phyloP scores from a whole-genome alignment of 73 alveolate species.

The Tetrahymena elliotti region DNA sequence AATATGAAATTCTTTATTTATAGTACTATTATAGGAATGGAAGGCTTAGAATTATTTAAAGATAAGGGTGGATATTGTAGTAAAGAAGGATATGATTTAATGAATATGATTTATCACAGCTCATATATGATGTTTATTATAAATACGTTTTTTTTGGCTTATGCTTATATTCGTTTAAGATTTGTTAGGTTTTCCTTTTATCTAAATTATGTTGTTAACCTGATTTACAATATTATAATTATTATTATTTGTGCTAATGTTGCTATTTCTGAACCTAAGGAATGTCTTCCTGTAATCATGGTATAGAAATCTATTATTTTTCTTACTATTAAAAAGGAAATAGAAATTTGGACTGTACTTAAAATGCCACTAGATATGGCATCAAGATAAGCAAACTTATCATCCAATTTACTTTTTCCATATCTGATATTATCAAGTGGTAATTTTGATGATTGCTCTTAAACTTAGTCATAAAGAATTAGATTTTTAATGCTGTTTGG shows the following conservation, averaged over 20 bases:
- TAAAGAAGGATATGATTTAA: neutral
- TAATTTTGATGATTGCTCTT: neutral
- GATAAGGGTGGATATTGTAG: neutral
- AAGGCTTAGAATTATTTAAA: neutral
- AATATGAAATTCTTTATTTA: neutral
- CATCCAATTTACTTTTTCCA: neutral
- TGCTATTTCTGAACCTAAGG: neutral
- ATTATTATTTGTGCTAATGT: neutral
- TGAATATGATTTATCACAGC: neutral
- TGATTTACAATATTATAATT: neutral
- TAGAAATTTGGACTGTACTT: neutral
- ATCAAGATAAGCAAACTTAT: neutral
- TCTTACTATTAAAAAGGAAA: neutral
- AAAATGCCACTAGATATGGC: neutral
- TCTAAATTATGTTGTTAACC: neutral
- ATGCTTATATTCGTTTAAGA: neutral
- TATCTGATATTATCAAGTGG: neutral
- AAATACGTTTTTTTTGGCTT: neutral
- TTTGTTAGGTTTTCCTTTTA: neutral
- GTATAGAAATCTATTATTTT: neutral
- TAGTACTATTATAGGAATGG: neutral
- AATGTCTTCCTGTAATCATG: neutral
- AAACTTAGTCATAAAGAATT: neutral
- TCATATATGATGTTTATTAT: neutral
- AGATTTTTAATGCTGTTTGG: neutral